Evolutionary conservation across 345 rosid genomes (phyloP).

Genomic region (Lumnitzera littorea): DNA sequence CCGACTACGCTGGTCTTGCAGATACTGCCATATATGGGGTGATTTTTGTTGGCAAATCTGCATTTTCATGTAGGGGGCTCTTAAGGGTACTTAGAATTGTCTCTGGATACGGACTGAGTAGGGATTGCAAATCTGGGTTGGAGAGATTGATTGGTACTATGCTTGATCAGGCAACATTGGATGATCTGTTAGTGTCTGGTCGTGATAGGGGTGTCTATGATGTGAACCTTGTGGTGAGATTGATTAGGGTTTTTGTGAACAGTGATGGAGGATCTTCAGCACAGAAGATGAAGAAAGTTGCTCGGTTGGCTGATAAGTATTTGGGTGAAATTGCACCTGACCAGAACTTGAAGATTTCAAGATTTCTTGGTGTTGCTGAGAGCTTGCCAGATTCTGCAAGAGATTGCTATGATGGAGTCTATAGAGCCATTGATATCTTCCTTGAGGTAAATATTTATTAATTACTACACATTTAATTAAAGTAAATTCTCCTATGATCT

Average conservation of each 20-base stretch:
- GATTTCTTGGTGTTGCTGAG: slow-evolving; percentile 62
- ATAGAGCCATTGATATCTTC: slow-evolving; percentile 71
- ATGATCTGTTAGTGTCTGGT: slow-evolving; percentile 57
- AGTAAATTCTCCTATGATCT: neutral
- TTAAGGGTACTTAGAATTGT: slow-evolving; percentile 48
- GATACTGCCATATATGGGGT: slow-evolving; percentile 61
- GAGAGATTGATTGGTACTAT: slow-evolving; percentile 59
- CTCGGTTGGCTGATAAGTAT: slow-evolving; percentile 51
- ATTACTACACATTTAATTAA: neutral
- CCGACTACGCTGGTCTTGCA: slow-evolving; percentile 34
- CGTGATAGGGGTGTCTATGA: slow-evolving; percentile 44
- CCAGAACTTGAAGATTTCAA: slow-evolving; percentile 50
- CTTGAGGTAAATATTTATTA: slow-evolving; percentile 40
- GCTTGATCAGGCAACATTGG: slow-evolving; percentile 68
- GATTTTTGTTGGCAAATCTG: slow-evolving; percentile 19
- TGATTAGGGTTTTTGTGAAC: slow-evolving; percentile 41
- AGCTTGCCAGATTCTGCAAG: slow-evolving; percentile 68
- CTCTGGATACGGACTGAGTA: slow-evolving; percentile 42
- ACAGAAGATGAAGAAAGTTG: slow-evolving; percentile 38
- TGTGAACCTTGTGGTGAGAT: slow-evolving; percentile 53
- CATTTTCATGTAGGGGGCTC: slow-evolving; percentile 62
- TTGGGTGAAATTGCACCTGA: slow-evolving; percentile 73
- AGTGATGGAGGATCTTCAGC: slow-evolving; percentile 1
- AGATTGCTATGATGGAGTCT: slow-evolving; percentile 73
- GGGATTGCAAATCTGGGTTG: slow-evolving; percentile 41